Evolutionary conservation across 805 yeast species (phyloP).

Genomic region (Yamadazyma endophytica): DNA sequence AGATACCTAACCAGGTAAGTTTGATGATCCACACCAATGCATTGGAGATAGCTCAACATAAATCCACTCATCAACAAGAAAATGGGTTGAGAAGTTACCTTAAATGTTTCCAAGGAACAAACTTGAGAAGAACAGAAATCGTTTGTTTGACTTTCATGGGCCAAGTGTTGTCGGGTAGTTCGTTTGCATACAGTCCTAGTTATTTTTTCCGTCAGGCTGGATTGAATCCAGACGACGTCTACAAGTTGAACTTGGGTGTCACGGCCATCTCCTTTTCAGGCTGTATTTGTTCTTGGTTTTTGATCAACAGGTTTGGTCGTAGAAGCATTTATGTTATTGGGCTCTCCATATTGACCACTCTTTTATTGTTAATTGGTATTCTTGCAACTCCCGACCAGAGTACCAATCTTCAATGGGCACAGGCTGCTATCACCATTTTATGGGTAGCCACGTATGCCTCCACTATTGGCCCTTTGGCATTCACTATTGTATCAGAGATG

Average conservation of each 20-base stretch:
- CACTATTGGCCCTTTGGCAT: slow-evolving; percentile 38
- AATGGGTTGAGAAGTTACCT: slow-evolving; percentile 18
- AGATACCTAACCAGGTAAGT: slow-evolving; percentile 11
- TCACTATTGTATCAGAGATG: slow-evolving; percentile 32
- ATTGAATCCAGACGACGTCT: slow-evolving; percentile 22
- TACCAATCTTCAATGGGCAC: slow-evolving; percentile 16
- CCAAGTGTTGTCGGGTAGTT: slow-evolving; percentile 43
- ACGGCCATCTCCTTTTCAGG: slow-evolving; percentile 22
- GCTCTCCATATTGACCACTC: slow-evolving; percentile 21
- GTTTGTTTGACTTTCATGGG: slow-evolving; percentile 40
- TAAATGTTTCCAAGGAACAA: slow-evolving; percentile 47
- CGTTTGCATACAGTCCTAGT: slow-evolving; percentile 43
- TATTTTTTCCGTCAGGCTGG: slow-evolving; percentile 50
- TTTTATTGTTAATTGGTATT: slow-evolving; percentile 39
- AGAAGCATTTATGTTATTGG: slow-evolving; percentile 35
- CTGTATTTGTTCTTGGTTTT: slow-evolving; percentile 22
- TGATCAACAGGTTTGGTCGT: slow-evolving; percentile 34
- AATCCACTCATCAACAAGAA: slow-evolving; percentile 10
- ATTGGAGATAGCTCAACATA: slow-evolving; percentile 24
- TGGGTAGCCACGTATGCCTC: slow-evolving; percentile 30
- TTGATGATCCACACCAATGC: slow-evolving; percentile 25
- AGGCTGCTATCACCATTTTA: slow-evolving; percentile 14
- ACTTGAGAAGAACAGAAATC: slow-evolving; percentile 48
- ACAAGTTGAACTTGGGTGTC: slow-evolving; percentile 25
- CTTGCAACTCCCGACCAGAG: slow-evolving; percentile 13